phyloP scores from a whole-genome alignment of 192 early-diverging fungal genomes.

The Coemansia umbellata region DNA sequence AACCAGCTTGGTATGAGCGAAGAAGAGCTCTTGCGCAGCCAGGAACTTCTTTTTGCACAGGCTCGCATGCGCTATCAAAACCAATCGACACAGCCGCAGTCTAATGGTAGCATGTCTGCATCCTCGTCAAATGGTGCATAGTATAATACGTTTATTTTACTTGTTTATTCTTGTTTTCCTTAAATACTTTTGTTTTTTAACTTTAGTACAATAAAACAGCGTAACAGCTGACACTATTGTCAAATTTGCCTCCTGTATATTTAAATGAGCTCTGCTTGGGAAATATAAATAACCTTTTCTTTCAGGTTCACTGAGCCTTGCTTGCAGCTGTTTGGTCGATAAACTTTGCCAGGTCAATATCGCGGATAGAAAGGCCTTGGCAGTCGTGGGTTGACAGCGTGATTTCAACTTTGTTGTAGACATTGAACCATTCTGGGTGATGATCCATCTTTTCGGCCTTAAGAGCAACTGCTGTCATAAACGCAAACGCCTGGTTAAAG shows the following conservation, averaged over 20 bases:
- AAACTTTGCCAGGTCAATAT: constrained; percentile 72
- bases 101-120: constrained; percentile 11
- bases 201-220: constrained; percentile 1
- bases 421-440: constrained; percentile 96
- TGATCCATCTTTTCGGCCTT: constrained; percentile 90
- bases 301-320: constrained; percentile 8
- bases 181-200: no score
- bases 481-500: constrained; percentile 88
- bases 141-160: not conserved
- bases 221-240: no score
- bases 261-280: no score
- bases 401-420: constrained; percentile 90
- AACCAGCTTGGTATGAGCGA: constrained; percentile 77
- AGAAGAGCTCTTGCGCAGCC: constrained; percentile 78
- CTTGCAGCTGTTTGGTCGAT: constrained; percentile 53
- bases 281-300: no score
- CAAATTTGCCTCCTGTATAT: no score
- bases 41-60: constrained; percentile 87
- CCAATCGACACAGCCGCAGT: constrained; percentile 27
- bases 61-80: constrained; percentile 71
- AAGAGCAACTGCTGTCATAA: constrained; percentile 91
- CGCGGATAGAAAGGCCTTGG: constrained; percentile 71
- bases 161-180: not conserved
- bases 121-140: constrained; percentile 2
- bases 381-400: constrained; percentile 90